Evolutionary conservation across 2,329 filamentous ascomycete species (phyloP).

Genomic region (Microsporum ferrugineum): DNA sequence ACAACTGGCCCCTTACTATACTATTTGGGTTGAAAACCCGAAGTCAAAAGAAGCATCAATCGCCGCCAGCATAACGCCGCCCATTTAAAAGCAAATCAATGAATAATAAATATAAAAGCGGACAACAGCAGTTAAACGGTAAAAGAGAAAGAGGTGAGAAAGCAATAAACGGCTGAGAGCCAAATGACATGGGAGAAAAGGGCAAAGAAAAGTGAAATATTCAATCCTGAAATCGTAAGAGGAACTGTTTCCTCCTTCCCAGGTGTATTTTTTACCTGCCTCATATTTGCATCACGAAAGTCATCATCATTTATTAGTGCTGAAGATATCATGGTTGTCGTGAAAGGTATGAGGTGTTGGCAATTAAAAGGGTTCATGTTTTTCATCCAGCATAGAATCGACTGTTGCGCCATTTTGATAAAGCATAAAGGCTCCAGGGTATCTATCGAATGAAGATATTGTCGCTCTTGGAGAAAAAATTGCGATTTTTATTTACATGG

Average conservation of each 20-base stretch:
- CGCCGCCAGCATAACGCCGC: neutral
- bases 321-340: neutral
- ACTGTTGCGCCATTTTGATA: neutral
- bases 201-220: neutral
- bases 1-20: neutral
- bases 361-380: neutral
- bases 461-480: slow-evolving; percentile 49
- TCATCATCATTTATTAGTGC: neutral
- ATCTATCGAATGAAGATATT: slow-evolving; percentile 52
- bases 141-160: neutral
- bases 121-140: neutral
- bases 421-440: neutral
- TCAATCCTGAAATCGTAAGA: neutral
- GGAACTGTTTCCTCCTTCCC: neutral
- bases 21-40: neutral
- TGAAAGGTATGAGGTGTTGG: neutral
- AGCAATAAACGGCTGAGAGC: neutral
- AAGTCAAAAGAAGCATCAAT: neutral
- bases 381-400: neutral
- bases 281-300: neutral
- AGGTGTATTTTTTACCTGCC: neutral
- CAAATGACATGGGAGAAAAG: neutral
- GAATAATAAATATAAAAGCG: neutral
- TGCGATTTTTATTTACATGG: slow-evolving; percentile 51
- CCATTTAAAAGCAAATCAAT: neutral